These are phyloP conservation scores for Schwanniomyces vanrijiae DNA, from an alignment of 805 yeast species.

Conservation along the genomic window DNA sequence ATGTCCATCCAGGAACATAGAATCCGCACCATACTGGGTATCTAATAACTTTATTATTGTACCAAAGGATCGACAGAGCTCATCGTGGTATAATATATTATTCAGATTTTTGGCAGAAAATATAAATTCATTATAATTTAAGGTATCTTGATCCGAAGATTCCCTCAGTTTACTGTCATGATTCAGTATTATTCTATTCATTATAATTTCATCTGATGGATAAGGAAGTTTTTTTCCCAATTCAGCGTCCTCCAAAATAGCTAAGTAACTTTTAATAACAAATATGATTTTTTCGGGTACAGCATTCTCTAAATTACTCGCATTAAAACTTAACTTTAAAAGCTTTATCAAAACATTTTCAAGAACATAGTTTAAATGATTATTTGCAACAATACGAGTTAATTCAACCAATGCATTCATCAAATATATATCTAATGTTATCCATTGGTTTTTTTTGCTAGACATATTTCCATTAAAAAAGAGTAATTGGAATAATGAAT, in stretches of 20 bases:
- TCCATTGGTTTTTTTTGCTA: conserved; percentile 73
- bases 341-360: conserved; percentile 78
- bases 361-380: conserved; percentile 74
- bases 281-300: conserved; percentile 71
- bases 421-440: conserved; percentile 59
- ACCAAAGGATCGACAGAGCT: conserved; percentile 60
- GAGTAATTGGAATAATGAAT: conserved; percentile 55
- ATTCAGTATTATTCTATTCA: not conserved
- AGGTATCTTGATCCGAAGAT: not conserved
- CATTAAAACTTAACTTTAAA: conserved; percentile 60
- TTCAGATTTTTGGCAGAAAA: conserved; percentile 45
- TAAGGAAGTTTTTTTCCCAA: conserved; percentile 63
- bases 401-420: conserved; percentile 69
- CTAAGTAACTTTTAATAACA: conserved; percentile 68
- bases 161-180: not conserved
- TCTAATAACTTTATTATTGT: conserved; percentile 61
- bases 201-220: conserved; percentile 56
- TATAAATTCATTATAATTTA: conserved; percentile 27
- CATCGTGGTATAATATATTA: conserved; percentile 63
- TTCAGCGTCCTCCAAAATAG: conserved; percentile 65
- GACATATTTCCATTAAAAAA: conserved; percentile 43
- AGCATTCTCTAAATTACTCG: conserved; percentile 56
- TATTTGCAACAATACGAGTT: conserved; percentile 74
- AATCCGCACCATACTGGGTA: conserved; percentile 45
- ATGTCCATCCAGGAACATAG: conserved; percentile 24